Evolutionary conservation across 768 basidiomycete genomes (phyloP).

Genomic region (Leucocoprinus leucothites): DNA sequence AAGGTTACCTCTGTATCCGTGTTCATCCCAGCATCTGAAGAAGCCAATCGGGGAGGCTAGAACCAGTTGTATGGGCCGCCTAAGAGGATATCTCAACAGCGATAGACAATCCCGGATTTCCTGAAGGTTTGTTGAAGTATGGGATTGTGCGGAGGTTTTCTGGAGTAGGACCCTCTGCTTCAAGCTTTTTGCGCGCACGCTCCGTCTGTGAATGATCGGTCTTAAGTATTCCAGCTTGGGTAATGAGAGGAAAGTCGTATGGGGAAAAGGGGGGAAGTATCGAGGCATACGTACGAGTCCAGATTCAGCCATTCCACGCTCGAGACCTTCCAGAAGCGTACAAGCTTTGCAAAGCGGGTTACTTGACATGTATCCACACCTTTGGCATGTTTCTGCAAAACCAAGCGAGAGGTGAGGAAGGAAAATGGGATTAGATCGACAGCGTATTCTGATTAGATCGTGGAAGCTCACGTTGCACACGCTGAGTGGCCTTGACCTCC

Average conservation of each 20-base stretch:
- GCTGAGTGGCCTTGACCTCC: constrained; percentile 81
- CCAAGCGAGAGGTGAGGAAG: neutral
- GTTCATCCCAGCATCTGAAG: neutral
- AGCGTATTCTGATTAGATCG: neutral
- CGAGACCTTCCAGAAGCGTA: constrained; percentile 84
- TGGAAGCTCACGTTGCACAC: constrained; percentile 69
- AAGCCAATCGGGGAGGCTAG: neutral
- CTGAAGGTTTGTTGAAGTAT: constrained; percentile 49
- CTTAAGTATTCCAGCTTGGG: constrained; percentile 12
- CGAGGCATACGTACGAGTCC: constrained; percentile 46
- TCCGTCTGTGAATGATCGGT: constrained; percentile 48
- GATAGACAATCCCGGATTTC: constrained; percentile 31
- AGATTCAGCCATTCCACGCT: constrained; percentile 70
- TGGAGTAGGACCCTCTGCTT: constrained; percentile 55
- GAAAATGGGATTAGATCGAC: constrained; percentile 10
- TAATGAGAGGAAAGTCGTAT: neutral
- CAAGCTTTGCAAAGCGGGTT: constrained; percentile 98
- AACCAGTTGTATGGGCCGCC: constrained; percentile 4
- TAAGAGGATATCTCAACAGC: constrained; percentile 37
- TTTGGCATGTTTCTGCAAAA: constrained; percentile 74
- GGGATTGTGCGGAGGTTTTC: constrained; percentile 78
- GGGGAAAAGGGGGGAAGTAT: constrained; percentile 7
- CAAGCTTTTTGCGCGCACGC: constrained; percentile 59
- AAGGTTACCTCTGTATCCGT: too few species aligned
- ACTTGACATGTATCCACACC: constrained; percentile 95